A percentile compares a stretch with the other conserved stretches of the same genome.
Evolutionary conservation across 2,329 filamentous ascomycete genomes (phyloP).

Genomic region (Xylaria sp.): DNA sequence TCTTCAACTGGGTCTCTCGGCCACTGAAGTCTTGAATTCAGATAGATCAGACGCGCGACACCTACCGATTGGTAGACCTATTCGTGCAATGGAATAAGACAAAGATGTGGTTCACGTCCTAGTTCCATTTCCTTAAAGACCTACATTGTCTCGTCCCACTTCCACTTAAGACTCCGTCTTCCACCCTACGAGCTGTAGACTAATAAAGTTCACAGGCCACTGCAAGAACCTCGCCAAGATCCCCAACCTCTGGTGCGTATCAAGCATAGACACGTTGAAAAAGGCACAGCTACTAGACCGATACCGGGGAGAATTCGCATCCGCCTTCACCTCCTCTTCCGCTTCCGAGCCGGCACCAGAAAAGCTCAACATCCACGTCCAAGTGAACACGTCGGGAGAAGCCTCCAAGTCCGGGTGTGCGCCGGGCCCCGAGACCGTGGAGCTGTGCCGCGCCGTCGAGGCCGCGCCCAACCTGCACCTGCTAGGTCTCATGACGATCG

Average conservation of each 20-base stretch:
- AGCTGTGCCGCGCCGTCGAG: conserved; percentile 72
- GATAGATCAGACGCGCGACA: neutral
- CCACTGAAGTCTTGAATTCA: neutral
- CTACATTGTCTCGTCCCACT: too few species aligned
- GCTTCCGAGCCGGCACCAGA: conserved; percentile 33
- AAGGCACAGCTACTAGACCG: conserved; percentile 85
- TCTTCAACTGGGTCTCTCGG: neutral
- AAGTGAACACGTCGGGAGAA: conserved; percentile 95
- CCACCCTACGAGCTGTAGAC: neutral
- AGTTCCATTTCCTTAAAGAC: neutral
- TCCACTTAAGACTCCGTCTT: neutral
- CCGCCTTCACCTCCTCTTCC: conserved; percentile 37
- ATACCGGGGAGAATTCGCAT: conserved; percentile 66
- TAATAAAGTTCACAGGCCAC: conserved; percentile 67
- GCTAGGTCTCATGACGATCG: conserved; percentile 94
- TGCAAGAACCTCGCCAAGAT: conserved; percentile 87
- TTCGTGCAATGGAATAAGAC: neutral
- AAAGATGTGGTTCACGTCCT: neutral
- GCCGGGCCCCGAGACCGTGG: conserved; percentile 65
- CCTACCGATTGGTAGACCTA: neutral
- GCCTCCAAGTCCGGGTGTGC: conserved; percentile 81
- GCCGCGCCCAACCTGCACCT: conserved; percentile 70
- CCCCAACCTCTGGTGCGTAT: conserved; percentile 88
- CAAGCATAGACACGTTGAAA: conserved; percentile 85
- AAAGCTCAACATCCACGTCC: conserved; percentile 77